A percentile compares a stretch with the other conserved stretches of the same genome.
Evolutionary conservation across 768 basidiomycete genomes (phyloP).

Genomic region (Nidularia sp.): DNA sequence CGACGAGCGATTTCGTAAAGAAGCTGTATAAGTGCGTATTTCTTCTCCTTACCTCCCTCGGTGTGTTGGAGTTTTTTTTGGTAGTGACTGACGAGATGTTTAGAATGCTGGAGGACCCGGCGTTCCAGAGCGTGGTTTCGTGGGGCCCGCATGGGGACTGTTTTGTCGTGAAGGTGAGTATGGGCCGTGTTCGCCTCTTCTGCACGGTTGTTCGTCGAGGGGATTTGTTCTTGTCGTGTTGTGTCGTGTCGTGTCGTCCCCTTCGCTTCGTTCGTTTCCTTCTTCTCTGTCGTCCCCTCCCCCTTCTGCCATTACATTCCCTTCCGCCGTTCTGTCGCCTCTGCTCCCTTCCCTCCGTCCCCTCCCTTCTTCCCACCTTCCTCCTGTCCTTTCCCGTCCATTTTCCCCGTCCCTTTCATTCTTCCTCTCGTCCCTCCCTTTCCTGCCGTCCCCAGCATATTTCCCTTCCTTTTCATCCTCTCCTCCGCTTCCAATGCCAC

Average conservation of each 20-base stretch:
- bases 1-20: conserved; percentile 93
- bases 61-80: not conserved
- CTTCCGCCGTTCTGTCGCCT: not conserved
- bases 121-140: conserved; percentile 68
- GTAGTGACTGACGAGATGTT: not conserved
- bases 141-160: conserved; percentile 86
- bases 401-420: too few relatives aligned
- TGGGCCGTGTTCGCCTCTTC: too few relatives aligned
- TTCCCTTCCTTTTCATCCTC: too few relatives aligned
- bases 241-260: too few relatives aligned
- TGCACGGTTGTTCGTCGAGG: too few relatives aligned
- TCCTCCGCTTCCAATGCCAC: too few relatives aligned
- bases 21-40: conserved; percentile 80
- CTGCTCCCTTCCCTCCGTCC: not conserved
- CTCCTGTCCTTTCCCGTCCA: too few relatives aligned
- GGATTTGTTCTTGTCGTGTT: too few relatives aligned
- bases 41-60: not conserved
- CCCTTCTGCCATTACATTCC: not conserved
- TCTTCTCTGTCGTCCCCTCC: not conserved
- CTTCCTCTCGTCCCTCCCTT: too few relatives aligned
- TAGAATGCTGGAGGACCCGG: conserved; percentile 86
- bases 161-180: conserved; percentile 77
- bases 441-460: too few relatives aligned
- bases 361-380: not conserved
- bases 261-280: not conserved